Evolutionary conservation across 2,329 filamentous ascomycete species (phyloP), one percentile per base, ranked within the genome.

Genomic region (Fusarium transvaalense): DNA sequence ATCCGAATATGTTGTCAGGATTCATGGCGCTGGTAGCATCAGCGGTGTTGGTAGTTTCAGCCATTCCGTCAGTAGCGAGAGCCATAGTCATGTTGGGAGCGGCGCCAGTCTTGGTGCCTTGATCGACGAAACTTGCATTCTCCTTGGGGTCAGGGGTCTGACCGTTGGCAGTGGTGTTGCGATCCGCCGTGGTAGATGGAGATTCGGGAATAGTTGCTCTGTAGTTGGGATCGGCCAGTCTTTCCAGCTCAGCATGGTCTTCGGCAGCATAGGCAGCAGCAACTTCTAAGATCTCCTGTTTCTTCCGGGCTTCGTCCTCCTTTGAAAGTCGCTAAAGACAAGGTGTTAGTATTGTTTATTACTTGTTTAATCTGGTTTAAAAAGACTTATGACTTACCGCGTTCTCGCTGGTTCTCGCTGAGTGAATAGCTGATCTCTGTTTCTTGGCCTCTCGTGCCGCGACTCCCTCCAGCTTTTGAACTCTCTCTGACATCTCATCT

Each of bases 401-500:
- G n/a, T 35, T 42, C 38, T 39, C 37, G 8, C 19, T 43, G 14
- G 46, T 64, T 38, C 61, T 35, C n/a, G 31, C 31, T 3, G 61
- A 52, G 17, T 64, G 61, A n/a, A 35, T n/a, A 21, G 9, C 10
- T 6, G 53, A 23, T 31, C 19, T 60, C 14, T 17, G 14, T 13
- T 19, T 17, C 43, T 48, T 65, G 3, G 34, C 19, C 21, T 12
- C 8, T 14, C 23, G 17, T 13, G 42, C 6, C 6, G 17, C 6
- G 21, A 21, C 15, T 12, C 25, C 10, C 34, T 27, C 14, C 6
- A 34, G 38, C 10, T 61, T 47, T 2, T 17, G 4, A 3, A 67
- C 39, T 21, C 35, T 64, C 6, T 45, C 19, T 10, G 62, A 53
- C 27, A 76, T 62, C 3, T 71, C 61, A 1, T 66, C 41, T 0